Base-by-base conservation (phyloP, 2,329 filamentous ascomycete genomes). In the Venturia carpophila region DNA sequence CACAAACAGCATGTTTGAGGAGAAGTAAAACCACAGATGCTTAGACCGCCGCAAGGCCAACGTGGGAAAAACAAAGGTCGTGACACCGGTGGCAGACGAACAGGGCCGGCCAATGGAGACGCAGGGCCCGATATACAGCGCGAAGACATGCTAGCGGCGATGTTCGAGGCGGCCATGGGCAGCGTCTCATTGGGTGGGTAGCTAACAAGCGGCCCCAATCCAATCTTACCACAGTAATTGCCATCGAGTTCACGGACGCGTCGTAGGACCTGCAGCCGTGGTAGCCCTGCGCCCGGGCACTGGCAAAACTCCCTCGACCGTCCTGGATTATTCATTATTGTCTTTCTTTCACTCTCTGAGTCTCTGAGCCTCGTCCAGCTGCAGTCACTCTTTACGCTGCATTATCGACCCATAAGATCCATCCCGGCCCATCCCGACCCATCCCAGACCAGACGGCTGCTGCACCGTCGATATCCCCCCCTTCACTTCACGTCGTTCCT, bases 371-470 rank as follows among this genome's bases (percentile, higher is more conserved):
- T n/a, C n/a, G n/a, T n/a, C n/a, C n/a, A n/a, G n/a, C 21, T 10
- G 52, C 52, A 58, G 52, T 37, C 52, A 58, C 52, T 58, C 52
- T 58, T 58, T 58, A n/a, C 47, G 47, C 52, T 58, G 52, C 52
- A 58, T 58, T 37, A 6, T 34, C 30, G 52, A 58, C 37, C n/a
- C n/a, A n/a, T n/a, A n/a, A n/a, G n/a, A n/a, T n/a, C n/a, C n/a
- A n/a, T n/a, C n/a, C n/a, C n/a, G n/a, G n/a, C n/a, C n/a, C n/a
- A n/a, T n/a, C n/a, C n/a, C n/a, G n/a, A n/a, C n/a, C n/a, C n/a
- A n/a, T n/a, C n/a, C n/a, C n/a, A n/a, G n/a, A n/a, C 30, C 30
- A 34, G 3, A 34, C 6, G 3, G 24, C 9, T 56, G 52, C 37
- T 17, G 30, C 15, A 37, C 52, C 34, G 17, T 21, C 52, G 52